Percentiles rank a stretch among this genome's conserved stretches.
phyloP scores from a whole-genome alignment of 805 yeast genomes.

The Zygosaccharomyces gambellarensis region DNA sequence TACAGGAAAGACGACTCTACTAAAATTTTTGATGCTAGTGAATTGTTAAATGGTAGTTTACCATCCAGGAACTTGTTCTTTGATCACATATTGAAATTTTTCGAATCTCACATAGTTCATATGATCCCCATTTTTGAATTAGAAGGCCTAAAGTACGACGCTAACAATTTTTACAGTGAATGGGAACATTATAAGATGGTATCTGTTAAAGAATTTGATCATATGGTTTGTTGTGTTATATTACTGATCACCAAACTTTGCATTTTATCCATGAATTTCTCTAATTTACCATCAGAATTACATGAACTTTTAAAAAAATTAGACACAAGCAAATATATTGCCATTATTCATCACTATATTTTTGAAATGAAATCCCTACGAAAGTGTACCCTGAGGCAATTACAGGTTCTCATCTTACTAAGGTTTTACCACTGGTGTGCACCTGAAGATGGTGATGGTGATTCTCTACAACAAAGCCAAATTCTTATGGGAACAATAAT shows the following conservation, averaged over 20 bases:
- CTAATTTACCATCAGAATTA: conserved; percentile 8
- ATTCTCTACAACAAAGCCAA: conserved; percentile 26
- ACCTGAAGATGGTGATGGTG: conserved; percentile 34
- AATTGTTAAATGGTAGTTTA: conserved; percentile 12
- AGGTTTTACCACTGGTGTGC: conserved; percentile 34
- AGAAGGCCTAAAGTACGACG: conserved; percentile 13
- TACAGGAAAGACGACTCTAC: conserved; percentile 20
- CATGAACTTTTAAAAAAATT: conserved; percentile 13
- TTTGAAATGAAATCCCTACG: conserved; percentile 25
- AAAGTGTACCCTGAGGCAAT: conserved; percentile 28
- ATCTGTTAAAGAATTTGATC: conserved; percentile 22
- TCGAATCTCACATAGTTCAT: conserved; percentile 17
- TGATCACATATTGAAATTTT: conserved; percentile 22
- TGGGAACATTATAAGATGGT: conserved; percentile 10
- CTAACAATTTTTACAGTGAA: conserved; percentile 15
- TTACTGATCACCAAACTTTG: conserved; percentile 24
- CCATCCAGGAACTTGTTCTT: conserved; percentile 19
- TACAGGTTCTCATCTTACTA: conserved; percentile 27
- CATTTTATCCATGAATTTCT: conserved; percentile 24
- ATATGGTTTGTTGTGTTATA: conserved; percentile 22
- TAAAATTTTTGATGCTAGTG: conserved; percentile 8
- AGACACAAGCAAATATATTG: conserved; percentile 23
- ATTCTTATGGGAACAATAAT: conserved; percentile 29
- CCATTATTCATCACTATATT: conserved; percentile 24
- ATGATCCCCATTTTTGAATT: conserved; percentile 28